A percentile compares a stretch with the other conserved stretches of the same genome.
Evolutionary conservation across 2,329 filamentous ascomycete species (phyloP).

Genomic region (Aspergillus luchuensis): DNA sequence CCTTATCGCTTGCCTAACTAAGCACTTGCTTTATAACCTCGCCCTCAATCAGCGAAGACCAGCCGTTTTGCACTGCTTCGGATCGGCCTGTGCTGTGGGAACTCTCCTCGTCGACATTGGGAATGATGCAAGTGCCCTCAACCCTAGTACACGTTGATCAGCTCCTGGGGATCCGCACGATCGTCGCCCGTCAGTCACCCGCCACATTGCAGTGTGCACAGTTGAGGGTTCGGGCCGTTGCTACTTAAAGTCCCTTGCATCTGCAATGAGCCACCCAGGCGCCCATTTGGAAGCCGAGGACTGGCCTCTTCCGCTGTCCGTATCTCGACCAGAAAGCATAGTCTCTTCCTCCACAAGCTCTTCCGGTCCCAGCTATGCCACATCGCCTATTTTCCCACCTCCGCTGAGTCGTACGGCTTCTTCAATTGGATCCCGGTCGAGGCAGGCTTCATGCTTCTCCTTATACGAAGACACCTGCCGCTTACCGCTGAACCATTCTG

Average conservation of each 20-base stretch:
- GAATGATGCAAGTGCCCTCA: constrained; percentile 16
- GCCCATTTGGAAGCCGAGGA: constrained; percentile 25
- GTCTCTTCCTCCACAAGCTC: constrained; percentile 29
- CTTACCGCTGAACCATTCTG: constrained; percentile 32
- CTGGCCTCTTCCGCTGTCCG: constrained; percentile 30
- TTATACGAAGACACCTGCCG: constrained; percentile 35
- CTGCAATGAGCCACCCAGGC: constrained; percentile 19
- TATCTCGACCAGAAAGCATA: constrained; percentile 25
- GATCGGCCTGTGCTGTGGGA: constrained; percentile 8
- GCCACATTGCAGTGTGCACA: neutral
- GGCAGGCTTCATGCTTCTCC: constrained; percentile 33
- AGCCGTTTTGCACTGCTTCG: constrained; percentile 13
- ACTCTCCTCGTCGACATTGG: constrained; percentile 2
- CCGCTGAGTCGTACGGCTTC: constrained; percentile 29
- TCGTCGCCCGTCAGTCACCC: constrained; percentile 16
- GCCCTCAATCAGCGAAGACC: constrained; percentile 1
- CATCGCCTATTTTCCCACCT: constrained; percentile 24
- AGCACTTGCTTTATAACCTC: constrained; percentile 1
- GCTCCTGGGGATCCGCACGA: constrained; percentile 24
- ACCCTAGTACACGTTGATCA: constrained; percentile 16
- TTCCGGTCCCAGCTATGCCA: constrained; percentile 31
- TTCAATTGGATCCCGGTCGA: constrained; percentile 27
- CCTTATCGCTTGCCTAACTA: neutral
- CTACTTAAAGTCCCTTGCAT: neutral
- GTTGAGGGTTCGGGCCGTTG: neutral